These are phyloP conservation scores for Skeletonema tropicum DNA, from an alignment of 108 stramenopile species.

Conservation along the genomic window DNA sequence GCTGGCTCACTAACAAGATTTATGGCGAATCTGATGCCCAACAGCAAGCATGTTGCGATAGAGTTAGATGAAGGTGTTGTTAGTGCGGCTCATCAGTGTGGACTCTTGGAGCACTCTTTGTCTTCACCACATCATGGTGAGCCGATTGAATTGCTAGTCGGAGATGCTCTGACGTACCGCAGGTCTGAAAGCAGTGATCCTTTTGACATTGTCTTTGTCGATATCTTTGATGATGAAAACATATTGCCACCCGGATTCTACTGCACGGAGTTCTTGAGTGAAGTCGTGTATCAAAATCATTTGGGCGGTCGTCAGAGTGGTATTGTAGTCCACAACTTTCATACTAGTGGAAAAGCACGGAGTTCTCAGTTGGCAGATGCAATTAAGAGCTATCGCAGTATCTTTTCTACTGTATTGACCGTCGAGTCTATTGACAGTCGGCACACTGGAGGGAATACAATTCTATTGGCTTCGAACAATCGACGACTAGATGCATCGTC, in stretches of 20 bases:
- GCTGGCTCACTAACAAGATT: conserved; percentile 13
- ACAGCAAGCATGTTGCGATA: conserved; percentile 6
- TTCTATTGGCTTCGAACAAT: conserved; percentile 15
- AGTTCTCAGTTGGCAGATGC: conserved; percentile 10
- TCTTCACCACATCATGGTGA: neutral
- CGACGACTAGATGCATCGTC: conserved; percentile 4
- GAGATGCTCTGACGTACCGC: conserved; percentile 9
- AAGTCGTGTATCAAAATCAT: neutral
- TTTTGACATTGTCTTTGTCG: conserved; percentile 21
- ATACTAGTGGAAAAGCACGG: neutral
- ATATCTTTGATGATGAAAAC: conserved; percentile 27
- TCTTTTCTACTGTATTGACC: conserved; percentile 3
- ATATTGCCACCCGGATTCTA: conserved; percentile 12
- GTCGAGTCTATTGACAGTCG: conserved; percentile 12
- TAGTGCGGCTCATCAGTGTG: conserved; percentile 3
- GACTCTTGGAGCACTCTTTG: conserved; percentile 1
- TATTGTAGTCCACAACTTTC: conserved; percentile 25
- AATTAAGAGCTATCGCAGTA: neutral
- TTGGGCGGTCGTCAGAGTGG: neutral
- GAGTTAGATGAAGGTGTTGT: conserved; percentile 19
- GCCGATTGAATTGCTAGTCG: conserved; percentile 6
- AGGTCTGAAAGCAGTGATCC: neutral
- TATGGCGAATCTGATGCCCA: conserved; percentile 4
- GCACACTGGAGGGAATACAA: conserved; percentile 15
- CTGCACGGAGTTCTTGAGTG: neutral